Evolutionary conservation across 306 rosid genomes (phyloP).

Genomic region (cucumber (Cucumis sativus)): DNA sequence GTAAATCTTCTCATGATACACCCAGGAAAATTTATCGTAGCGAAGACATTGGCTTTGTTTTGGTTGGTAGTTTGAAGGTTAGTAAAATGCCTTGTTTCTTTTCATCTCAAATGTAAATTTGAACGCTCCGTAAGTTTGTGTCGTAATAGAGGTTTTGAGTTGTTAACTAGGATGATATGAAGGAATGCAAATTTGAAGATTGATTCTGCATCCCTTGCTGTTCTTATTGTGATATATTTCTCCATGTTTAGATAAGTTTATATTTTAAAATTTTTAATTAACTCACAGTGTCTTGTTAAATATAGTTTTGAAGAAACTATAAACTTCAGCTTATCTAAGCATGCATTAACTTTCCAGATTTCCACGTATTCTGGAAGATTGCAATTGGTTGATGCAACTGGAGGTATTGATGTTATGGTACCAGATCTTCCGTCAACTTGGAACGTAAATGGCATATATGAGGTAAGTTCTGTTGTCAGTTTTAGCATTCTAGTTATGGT

Average conservation of each 20-base stretch:
- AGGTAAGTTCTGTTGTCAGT: conserved; percentile 33
- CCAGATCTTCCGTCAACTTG: conserved; percentile 78
- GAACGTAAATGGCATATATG: conserved; percentile 40
- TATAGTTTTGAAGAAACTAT: background rate
- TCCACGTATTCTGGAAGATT: conserved; percentile 52
- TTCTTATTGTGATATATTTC: background rate
- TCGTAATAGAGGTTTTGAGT: background rate
- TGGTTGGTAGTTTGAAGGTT: conserved; percentile 77
- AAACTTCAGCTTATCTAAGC: background rate
- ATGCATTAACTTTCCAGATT: conserved; percentile 34
- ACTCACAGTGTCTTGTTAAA: background rate
- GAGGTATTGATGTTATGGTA: conserved; percentile 61
- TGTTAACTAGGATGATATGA: background rate
- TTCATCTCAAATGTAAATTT: background rate
- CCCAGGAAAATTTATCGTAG: conserved; percentile 45
- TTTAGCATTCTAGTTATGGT: background rate
- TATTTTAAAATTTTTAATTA: background rate
- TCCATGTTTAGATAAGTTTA: background rate
- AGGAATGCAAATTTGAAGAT: background rate
- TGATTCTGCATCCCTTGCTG: background rate
- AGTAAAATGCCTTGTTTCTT: conserved; percentile 14
- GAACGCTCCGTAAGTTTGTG: background rate
- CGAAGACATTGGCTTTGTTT: conserved; percentile 44
- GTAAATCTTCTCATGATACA: conserved; percentile 28
- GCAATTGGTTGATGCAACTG: conserved; percentile 80